Evolutionary conservation across 164 flowering plant species (phyloP).

Genomic region (Dillenia suffruticosa): DNA sequence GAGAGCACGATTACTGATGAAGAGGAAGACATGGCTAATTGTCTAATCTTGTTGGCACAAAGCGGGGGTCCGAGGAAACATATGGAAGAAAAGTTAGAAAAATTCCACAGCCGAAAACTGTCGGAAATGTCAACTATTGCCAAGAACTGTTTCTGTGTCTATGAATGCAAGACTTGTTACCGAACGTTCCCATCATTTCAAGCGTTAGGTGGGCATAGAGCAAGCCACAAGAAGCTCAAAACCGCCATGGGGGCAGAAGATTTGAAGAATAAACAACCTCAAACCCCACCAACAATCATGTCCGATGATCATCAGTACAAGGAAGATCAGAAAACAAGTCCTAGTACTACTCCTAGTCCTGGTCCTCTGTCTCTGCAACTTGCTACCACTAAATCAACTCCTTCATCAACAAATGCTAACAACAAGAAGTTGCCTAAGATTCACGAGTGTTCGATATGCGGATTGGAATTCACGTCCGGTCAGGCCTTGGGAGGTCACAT

Average conservation of each 20-base stretch:
- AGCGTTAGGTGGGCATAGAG: slow-evolving; percentile 69
- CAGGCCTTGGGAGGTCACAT: slow-evolving; percentile 74
- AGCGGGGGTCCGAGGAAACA: slow-evolving; percentile 8
- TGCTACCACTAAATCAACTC: neutral
- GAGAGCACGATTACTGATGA: slow-evolving; percentile 29
- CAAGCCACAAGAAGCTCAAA: slow-evolving; percentile 56
- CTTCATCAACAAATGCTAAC: slow-evolving; percentile 1
- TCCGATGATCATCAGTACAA: no score
- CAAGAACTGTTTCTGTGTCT: slow-evolving; percentile 28
- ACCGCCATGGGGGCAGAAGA: slow-evolving; percentile 6
- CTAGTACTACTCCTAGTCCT: no score
- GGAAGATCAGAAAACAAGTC: no score
- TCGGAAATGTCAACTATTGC: slow-evolving; percentile 12
- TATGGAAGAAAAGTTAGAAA: slow-evolving; percentile 1
- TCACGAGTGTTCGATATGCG: slow-evolving; percentile 64
- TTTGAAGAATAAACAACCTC: neutral
- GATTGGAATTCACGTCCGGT: slow-evolving; percentile 50
- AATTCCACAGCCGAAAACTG: slow-evolving; percentile 15
- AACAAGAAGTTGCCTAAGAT: slow-evolving; percentile 21
- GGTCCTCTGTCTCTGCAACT: no score
- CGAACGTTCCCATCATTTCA: slow-evolving; percentile 55
- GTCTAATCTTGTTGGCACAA: slow-evolving; percentile 53
- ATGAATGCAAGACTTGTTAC: slow-evolving; percentile 64
- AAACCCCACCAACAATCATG: slow-evolving; percentile 1
- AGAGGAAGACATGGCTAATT: slow-evolving; percentile 59